A percentile compares a stretch with the other conserved stretches of the same genome.
Conservation (phyloP, 177 flowering plant species). For the Vitis hybrid region DNA sequence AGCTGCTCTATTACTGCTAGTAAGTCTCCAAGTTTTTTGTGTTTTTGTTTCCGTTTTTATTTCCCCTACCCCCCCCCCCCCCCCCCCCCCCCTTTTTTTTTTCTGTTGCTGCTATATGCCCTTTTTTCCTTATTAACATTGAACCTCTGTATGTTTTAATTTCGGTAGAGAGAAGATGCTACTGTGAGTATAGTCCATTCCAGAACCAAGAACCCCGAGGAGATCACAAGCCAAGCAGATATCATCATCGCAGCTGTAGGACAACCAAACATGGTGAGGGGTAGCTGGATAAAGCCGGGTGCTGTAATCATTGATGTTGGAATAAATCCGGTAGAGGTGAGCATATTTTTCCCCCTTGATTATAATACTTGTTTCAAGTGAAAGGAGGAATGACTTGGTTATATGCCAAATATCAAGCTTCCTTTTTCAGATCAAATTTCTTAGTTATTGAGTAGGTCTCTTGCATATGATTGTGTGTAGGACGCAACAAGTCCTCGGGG, state of each 20-base stretch:
- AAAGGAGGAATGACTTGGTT: background rate
- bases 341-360: conserved; percentile 7
- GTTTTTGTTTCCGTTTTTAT: too few relatives aligned
- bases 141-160: conserved; percentile 10
- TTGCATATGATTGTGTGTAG: conserved; percentile 26
- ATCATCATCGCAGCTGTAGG: conserved; percentile 89
- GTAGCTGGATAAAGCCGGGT: conserved; percentile 95
- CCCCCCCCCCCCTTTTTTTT: too few relatives aligned
- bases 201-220: conserved; percentile 78
- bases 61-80: too few relatives aligned
- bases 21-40: conserved; percentile 13
- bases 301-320: conserved; percentile 96
- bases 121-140: background rate
- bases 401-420: background rate
- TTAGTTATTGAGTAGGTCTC: too few relatives aligned
- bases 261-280: conserved; percentile 81
- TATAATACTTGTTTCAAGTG: background rate
- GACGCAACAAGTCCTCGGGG: conserved; percentile 78
- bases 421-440: background rate
- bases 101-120: background rate
- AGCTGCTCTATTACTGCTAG: conserved; percentile 84
- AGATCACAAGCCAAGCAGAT: conserved; percentile 81
- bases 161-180: conserved; percentile 86
- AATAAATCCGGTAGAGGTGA: conserved; percentile 87
- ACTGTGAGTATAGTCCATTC: conserved; percentile 83